Evolutionary conservation across 2,329 filamentous ascomycete genomes (phyloP), one percentile per base, ranked within the genome.

Genomic region (Calonectria honghensis): DNA sequence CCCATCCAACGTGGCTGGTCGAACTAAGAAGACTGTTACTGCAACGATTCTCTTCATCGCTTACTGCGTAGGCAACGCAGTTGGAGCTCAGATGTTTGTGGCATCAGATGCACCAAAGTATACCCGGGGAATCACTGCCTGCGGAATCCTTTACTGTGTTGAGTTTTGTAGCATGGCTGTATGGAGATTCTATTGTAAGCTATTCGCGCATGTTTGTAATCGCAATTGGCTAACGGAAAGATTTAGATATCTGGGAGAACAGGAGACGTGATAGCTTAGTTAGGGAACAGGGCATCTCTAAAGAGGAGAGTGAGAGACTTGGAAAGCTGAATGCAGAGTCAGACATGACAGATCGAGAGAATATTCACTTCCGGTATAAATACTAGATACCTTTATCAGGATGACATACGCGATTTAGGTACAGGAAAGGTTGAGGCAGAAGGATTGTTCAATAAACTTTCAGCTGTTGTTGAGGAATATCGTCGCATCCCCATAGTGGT

Each of bases 1-100:
- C 6, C 82, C 82, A 2, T 84, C 87, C 2, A 84, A 84, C 13
- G 86, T 86, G 1, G 87, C 86, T 0, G 84, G 82, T 0, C 76
- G 18, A 81, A 89, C 69, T 84, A 89, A 79, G 84, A 80, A 79
- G 59, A 80, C 78, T 0, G 77, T 80, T 0, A 82, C 37, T 24
- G 83, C 77, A 1, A 79, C 79, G 5, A 54, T 79, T 14, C 68
- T 79, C 4, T 79, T 80, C 18, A 61, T 80, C 7, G 79, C 77
- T 4, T 80, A 80, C 52, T 79, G 79, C 14, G 78, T 79, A 6
- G 78, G 78, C 0, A 80, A 80, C 27, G 77, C 77, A 0, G 69
- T 80, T 1, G 79, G 79, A 1, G 79, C 79, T 11, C 78, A 80
- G 66, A 79, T 83, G 64, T 80, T 82, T 61, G 68, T 75, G 4